A percentile compares a stretch with the other conserved stretches of the same genome.
phyloP scores from a whole-genome alignment of 2,329 filamentous ascomycete species.

The Bipolaris victoriae region DNA sequence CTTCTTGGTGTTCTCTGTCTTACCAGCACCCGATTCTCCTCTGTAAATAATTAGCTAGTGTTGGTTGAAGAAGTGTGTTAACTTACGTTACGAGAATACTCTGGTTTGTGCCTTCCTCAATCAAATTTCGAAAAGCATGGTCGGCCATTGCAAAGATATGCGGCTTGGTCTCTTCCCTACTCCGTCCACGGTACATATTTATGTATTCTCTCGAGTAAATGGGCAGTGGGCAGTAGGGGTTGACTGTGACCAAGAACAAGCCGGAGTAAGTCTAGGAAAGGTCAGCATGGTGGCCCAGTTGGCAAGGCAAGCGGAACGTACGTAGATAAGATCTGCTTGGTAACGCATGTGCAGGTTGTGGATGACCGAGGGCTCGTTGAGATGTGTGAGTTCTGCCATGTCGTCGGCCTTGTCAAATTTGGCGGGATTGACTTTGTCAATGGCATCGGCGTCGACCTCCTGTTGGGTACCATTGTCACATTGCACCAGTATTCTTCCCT shows the following conservation, averaged over 20 bases:
- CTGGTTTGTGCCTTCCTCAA: slow-evolving; percentile 94
- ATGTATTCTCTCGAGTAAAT: slow-evolving; percentile 98
- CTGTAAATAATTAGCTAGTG: slow-evolving; percentile 43
- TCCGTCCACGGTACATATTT: slow-evolving; percentile 95
- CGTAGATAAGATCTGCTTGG: slow-evolving; percentile 90
- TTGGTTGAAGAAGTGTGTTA: background rate
- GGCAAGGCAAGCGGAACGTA: slow-evolving; percentile 43
- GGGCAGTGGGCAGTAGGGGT: slow-evolving; percentile 91
- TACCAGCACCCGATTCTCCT: slow-evolving; percentile 95
- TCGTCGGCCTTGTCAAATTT: slow-evolving; percentile 99
- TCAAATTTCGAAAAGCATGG: slow-evolving; percentile 91
- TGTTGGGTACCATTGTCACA: slow-evolving; percentile 96
- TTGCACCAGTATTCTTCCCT: slow-evolving; percentile 78
- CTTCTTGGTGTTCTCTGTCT: slow-evolving; percentile 99
- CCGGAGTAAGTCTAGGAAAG: slow-evolving; percentile 83
- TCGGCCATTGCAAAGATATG: slow-evolving; percentile 99
- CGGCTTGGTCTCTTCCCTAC: slow-evolving; percentile 90
- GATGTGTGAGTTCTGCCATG: slow-evolving; percentile 97
- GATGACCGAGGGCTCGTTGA: slow-evolving; percentile 97
- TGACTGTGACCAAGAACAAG: slow-evolving; percentile 94
- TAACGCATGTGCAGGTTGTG: slow-evolving; percentile 96
- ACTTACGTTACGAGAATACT: slow-evolving; percentile 89
- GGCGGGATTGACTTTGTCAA: slow-evolving; percentile 98
- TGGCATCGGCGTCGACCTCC: slow-evolving; percentile 81
- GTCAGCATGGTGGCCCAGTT: slow-evolving; percentile 1